Evolutionary conservation across 2,329 filamentous ascomycete genomes (phyloP).

Genomic region (Fusarium tjaetaba): DNA sequence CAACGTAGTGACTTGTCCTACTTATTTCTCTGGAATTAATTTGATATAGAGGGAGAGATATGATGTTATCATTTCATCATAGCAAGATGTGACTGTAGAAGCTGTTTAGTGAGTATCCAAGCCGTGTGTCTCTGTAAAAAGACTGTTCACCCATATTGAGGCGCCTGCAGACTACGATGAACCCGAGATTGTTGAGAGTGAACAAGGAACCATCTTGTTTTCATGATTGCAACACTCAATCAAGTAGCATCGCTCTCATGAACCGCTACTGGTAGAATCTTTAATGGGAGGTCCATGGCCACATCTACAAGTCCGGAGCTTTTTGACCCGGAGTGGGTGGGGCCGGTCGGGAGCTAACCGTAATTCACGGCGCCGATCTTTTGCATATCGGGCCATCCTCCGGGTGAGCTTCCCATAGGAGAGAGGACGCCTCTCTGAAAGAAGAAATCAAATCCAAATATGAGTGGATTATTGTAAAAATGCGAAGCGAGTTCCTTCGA

Average conservation of each 20-base stretch:
- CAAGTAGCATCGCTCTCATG: no score
- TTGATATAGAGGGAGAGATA: neutral
- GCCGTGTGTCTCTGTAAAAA: neutral
- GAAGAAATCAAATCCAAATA: no score
- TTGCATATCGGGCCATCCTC: neutral
- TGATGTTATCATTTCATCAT: conserved; percentile 5
- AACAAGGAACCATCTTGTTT: accelerated
- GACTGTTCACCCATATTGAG: neutral
- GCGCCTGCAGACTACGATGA: neutral
- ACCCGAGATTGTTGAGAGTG: neutral
- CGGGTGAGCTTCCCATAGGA: neutral
- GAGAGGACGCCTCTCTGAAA: no score
- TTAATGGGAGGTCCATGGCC: neutral
- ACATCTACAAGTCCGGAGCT: neutral
- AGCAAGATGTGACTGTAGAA: neutral
- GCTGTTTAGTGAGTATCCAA: neutral
- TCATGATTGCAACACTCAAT: neutral
- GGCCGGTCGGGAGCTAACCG: neutral
- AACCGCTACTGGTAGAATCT: no score
- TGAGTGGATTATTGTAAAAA: no score
- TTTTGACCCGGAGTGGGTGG: neutral
- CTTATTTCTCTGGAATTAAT: neutral
- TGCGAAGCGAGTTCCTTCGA: no score
- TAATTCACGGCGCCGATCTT: neutral
- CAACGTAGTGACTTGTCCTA: neutral